Evolutionary conservation across 129 eudicot species (phyloP), one percentile per base, ranked within the genome.

Genomic region (Lactuca saligna): DNA sequence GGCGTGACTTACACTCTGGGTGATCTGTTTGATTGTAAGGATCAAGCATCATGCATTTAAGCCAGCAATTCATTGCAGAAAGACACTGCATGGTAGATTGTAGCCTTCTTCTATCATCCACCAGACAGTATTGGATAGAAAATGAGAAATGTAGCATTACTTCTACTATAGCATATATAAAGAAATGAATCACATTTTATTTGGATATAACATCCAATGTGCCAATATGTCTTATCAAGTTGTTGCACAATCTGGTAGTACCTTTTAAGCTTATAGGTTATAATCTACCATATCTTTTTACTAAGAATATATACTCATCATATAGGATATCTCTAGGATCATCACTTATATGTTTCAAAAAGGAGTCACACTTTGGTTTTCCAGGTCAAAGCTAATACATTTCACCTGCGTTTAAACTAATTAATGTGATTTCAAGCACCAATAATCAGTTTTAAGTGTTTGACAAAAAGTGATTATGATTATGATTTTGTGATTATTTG

Each of bases 41-140:
- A 66, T 92, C 98, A 51, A 92, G 70, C 79, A 86, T 53, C 82
- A 92, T 84, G 76, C 98, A 92, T 75, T 92, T 92, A 20, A 92
- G 91, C 98, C 98, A 92, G 80, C 98, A 92, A 79, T 92, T 92
- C 70, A 86, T 88, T 68, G 96, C 96, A 66, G 98, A 92, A 74
- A 92, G 91, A 79, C 91, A 86, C 98, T 88, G 96, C 85, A 80
- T 49, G 64, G 75, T 59, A 81, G 62, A 85, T 61, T 70, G 71
- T 41, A 73, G 65, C 73, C 70, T 75, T 67, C 72, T 75, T 79
- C 81, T 55, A 75, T 79, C 82, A 75, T 75, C 73, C 76, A 75
- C 72, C 65, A 46, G 62, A 82, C 64, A 75, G 60, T 75, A 75
- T 73, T 16, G 29, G 46, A 82, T 72, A 75, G 15, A 61, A 66